A percentile compares a stretch with the other conserved stretches of the same genome.
phyloP scores from a whole-genome alignment of 208 protist species.

The Trichomonas tenax region DNA sequence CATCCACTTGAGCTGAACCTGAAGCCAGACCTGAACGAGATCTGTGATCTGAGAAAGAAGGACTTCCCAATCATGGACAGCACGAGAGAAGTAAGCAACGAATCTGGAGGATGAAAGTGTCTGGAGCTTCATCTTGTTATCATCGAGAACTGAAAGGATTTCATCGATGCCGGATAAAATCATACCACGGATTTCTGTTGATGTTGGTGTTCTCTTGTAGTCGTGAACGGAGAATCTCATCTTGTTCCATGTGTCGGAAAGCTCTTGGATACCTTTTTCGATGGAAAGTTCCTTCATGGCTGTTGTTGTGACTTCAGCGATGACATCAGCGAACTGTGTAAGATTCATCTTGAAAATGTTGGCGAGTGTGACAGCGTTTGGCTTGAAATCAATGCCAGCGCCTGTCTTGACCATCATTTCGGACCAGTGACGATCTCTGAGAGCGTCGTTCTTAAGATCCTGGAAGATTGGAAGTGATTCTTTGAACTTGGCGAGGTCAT shows the following conservation, averaged over 20 bases:
- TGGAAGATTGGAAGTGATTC: constrained; percentile 77
- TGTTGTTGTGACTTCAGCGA: constrained; percentile 69
- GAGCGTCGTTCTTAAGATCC: constrained; percentile 76
- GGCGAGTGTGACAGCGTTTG: constrained; percentile 78
- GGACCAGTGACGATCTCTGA: constrained; percentile 86
- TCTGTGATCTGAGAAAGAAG: constrained; percentile 79
- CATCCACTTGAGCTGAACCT: constrained; percentile 95
- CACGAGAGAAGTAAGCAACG: constrained; percentile 76
- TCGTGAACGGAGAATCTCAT: constrained; percentile 13
- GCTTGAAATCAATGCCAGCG: constrained; percentile 69
- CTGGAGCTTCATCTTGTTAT: constrained; percentile 88
- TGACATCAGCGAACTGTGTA: constrained; percentile 69
- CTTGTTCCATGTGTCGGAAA: constrained; percentile 74
- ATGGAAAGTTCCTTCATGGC: constrained; percentile 80
- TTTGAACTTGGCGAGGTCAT: constrained; percentile 74
- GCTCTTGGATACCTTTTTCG: constrained; percentile 72
- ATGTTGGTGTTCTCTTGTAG: constrained; percentile 17
- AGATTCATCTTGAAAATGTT: constrained; percentile 89
- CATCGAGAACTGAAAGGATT: constrained; percentile 83
- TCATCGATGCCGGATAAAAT: constrained; percentile 80
- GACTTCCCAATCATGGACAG: constrained; percentile 82
- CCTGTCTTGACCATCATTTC: constrained; percentile 78
- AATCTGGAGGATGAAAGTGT: constrained; percentile 83
- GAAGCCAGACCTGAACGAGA: constrained; percentile 82
- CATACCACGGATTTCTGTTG: constrained; percentile 47